These are phyloP conservation scores for Backusella macrospora DNA, from an alignment of 192 early-diverging fungal species.

Conservation along the genomic window DNA sequence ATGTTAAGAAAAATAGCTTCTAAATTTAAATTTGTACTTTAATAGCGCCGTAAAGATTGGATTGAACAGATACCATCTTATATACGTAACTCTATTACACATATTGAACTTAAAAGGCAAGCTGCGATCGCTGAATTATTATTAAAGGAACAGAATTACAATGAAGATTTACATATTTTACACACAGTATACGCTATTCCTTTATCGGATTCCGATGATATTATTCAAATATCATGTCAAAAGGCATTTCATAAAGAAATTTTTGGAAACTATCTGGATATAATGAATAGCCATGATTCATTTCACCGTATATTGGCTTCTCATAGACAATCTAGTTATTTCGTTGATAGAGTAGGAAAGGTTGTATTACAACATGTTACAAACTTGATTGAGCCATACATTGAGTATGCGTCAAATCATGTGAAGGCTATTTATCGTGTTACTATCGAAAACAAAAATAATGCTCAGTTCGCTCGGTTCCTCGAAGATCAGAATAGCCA, in stretches of 20 bases:
- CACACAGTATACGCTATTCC: slow-evolving; percentile 20
- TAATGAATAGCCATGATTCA: slow-evolving; percentile 10
- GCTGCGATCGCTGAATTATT: slow-evolving; percentile 32
- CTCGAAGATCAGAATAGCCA: slow-evolving; percentile 7
- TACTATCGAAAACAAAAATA: slow-evolving; percentile 10
- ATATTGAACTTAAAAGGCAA: slow-evolving; percentile 25
- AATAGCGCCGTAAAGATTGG: background rate
- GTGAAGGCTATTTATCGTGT: slow-evolving; percentile 20
- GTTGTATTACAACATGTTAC: slow-evolving; percentile 19
- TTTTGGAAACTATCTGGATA: slow-evolving; percentile 26
- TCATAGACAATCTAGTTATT: background rate
- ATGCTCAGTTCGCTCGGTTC: background rate
- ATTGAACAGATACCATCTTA: background rate
- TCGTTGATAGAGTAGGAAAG: slow-evolving; percentile 17
- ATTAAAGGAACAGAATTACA: slow-evolving; percentile 26
- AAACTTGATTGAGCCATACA: slow-evolving; percentile 26
- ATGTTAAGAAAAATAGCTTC: background rate
- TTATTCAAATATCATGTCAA: background rate
- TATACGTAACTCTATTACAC: background rate
- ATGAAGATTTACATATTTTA: slow-evolving; percentile 24
- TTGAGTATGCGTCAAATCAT: slow-evolving; percentile 23
- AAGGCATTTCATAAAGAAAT: slow-evolving; percentile 2
- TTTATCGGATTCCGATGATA: background rate
- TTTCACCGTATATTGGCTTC: background rate
- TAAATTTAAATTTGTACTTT: background rate